A percentile compares a stretch with the other conserved stretches of the same genome.
phyloP scores from a whole-genome alignment of 2,329 filamentous ascomycete species.

The Coniochaeta sp. region DNA sequence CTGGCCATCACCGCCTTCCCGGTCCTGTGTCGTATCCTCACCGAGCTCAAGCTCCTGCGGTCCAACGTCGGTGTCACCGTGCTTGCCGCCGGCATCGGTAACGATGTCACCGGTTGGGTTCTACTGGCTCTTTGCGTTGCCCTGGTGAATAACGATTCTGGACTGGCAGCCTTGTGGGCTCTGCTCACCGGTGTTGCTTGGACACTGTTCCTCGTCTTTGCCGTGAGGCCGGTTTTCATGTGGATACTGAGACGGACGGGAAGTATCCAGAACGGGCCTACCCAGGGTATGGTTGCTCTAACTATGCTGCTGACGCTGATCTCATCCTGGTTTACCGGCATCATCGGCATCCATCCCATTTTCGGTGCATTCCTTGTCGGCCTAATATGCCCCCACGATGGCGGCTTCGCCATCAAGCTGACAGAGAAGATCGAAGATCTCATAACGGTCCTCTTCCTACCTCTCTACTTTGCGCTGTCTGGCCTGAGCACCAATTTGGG shows the following conservation, averaged over 20 bases:
- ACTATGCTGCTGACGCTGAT: slow-evolving; percentile 73
- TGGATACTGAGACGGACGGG: slow-evolving; percentile 68
- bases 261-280: slow-evolving; percentile 80
- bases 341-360: slow-evolving; percentile 90
- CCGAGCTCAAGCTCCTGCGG: slow-evolving; percentile 77
- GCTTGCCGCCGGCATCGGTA: slow-evolving; percentile 83
- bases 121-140: slow-evolving; percentile 88
- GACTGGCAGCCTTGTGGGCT: slow-evolving; percentile 78
- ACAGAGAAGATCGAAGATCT: slow-evolving; percentile 94
- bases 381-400: slow-evolving; percentile 82
- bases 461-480: slow-evolving; percentile 89
- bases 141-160: slow-evolving; percentile 79
- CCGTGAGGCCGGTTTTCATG: slow-evolving; percentile 66
- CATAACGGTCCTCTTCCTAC: slow-evolving; percentile 74
- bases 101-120: slow-evolving; percentile 89
- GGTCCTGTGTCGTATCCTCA: slow-evolving; percentile 87
- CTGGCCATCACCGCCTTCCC: slow-evolving; percentile 90
- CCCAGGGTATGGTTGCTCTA: slow-evolving; percentile 74
- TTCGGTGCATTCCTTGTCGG: slow-evolving; percentile 90
- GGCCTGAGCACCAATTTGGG: slow-evolving; percentile 85
- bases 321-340: slow-evolving; percentile 79
- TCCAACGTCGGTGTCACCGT: slow-evolving; percentile 84
- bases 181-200: slow-evolving; percentile 70
- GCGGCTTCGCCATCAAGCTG: slow-evolving; percentile 82
- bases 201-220: slow-evolving; percentile 66